Conservation (phyloP, 768 basidiomycete species). For the Russula griseocarnosa region DNA sequence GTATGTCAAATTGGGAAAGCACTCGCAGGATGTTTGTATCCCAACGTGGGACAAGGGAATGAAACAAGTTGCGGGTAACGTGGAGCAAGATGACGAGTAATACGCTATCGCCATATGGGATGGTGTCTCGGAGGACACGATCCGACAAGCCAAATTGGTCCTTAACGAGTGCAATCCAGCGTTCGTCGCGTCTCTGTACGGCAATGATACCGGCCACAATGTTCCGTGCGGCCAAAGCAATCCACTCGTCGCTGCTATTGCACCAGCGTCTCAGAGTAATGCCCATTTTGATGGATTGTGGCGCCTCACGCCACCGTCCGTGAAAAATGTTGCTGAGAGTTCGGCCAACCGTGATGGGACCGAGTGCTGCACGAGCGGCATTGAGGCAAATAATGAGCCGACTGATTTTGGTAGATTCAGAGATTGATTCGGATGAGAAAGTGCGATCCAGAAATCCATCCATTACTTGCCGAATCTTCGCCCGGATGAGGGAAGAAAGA, state of each 20-base stretch:
- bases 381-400: neutral
- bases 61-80: neutral
- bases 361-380: neutral
- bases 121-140: neutral
- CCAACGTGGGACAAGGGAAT: neutral
- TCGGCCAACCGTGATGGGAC: neutral
- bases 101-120: neutral
- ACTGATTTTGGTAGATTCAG: neutral
- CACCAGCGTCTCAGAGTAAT: neutral
- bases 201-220: neutral
- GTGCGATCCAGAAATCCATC: slow-evolving; percentile 2
- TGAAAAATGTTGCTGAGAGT: neutral
- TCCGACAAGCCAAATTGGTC: neutral
- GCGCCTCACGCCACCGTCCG: neutral
- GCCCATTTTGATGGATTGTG: neutral
- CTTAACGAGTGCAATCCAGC: neutral
- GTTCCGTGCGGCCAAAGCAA: neutral
- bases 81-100: slow-evolving; percentile 3
- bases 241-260: neutral
- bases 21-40: neutral
- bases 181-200: neutral
- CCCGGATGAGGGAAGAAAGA: neutral
- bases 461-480: neutral
- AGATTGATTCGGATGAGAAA: neutral
- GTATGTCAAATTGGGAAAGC: slow-evolving; percentile 1